Conservation (phyloP, 352 stramenopile species). For the Halophytophthora batemanensis region DNA sequence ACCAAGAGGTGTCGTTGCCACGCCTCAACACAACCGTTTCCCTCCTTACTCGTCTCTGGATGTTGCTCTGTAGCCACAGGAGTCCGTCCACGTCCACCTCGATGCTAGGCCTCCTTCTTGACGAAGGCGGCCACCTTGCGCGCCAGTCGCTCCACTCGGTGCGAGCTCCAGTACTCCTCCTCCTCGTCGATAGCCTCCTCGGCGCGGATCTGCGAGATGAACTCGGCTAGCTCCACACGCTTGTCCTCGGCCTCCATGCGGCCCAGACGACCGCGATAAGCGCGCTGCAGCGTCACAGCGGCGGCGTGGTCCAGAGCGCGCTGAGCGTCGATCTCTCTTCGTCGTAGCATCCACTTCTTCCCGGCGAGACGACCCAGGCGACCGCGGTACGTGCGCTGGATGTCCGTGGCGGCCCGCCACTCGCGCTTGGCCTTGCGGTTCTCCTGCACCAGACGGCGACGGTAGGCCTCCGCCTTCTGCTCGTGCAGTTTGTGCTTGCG, state of each 20-base stretch:
- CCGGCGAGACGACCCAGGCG: conserved; percentile 81
- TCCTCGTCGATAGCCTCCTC: conserved; percentile 91
- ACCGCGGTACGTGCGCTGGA: conserved; percentile 76
- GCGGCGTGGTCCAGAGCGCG: conserved; percentile 72
- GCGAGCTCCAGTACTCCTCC: conserved; percentile 63
- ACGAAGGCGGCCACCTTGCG: conserved; percentile 58
- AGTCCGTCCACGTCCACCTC: too few species aligned
- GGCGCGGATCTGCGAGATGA: conserved; percentile 88
- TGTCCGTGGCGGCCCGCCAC: conserved; percentile 39
- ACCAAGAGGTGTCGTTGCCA: too few species aligned
- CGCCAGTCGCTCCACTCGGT: conserved; percentile 49
- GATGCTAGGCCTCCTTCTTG: conserved; percentile 46
- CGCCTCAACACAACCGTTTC: conserved; percentile 20
- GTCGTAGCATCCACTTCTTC: conserved; percentile 77
- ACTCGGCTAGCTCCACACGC: conserved; percentile 91
- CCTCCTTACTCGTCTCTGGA: conserved; percentile 18
- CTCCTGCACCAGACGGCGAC: conserved; percentile 55
- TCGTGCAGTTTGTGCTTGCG: conserved; percentile 68
- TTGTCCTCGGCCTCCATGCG: conserved; percentile 77
- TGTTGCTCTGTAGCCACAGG: conserved; percentile 12
- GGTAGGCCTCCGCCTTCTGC: conserved; percentile 58
- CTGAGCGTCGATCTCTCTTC: conserved; percentile 83
- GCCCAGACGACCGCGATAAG: conserved; percentile 84
- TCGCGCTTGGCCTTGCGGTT: conserved; percentile 66
- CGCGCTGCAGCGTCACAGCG: conserved; percentile 82